Conservation (phyloP, 2,329 filamentous ascomycete species). For the Alternaria conjuncta region DNA sequence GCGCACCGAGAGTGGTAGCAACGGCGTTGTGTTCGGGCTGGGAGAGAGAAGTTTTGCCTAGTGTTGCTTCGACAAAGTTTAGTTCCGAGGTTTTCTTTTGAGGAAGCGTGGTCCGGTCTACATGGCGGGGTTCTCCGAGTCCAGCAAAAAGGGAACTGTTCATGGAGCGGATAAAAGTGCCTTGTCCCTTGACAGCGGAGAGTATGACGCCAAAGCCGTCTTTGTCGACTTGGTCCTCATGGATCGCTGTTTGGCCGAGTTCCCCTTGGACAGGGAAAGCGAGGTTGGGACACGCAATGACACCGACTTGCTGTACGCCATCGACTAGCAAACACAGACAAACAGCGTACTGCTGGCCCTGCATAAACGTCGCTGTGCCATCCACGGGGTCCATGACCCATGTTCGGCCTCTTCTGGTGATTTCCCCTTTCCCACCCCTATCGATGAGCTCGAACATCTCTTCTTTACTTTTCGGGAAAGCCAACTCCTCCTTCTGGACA, state of each 20-base stretch:
- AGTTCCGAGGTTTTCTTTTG: constrained; percentile 39
- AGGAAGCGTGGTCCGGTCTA: constrained; percentile 30
- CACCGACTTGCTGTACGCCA: constrained; percentile 64
- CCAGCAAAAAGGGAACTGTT: constrained; percentile 22
- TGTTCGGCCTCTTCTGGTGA: constrained; percentile 54
- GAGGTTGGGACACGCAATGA: constrained; percentile 69
- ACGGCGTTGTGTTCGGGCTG: constrained; percentile 47
- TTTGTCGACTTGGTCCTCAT: constrained; percentile 52
- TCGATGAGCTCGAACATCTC: constrained; percentile 70
- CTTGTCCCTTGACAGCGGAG: constrained; percentile 57
- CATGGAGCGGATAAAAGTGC: constrained; percentile 52
- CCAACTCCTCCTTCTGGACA: constrained; percentile 18
- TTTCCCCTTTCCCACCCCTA: constrained; percentile 61
- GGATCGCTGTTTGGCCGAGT: constrained; percentile 27
- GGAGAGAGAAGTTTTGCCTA: constrained; percentile 49
- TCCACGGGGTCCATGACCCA: constrained; percentile 72
- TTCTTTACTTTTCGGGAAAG: constrained; percentile 54
- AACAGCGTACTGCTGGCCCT: constrained; percentile 68
- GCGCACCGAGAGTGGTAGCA: constrained; percentile 44
- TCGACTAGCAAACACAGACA: constrained; percentile 65
- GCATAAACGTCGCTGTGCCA: constrained; percentile 67
- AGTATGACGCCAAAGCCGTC: constrained; percentile 53
- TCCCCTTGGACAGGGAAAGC: constrained; percentile 44
- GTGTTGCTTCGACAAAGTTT: constrained; percentile 56
- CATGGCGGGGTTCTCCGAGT: constrained; percentile 42